A percentile compares a stretch with the other conserved stretches of the same genome.
Conservation (phyloP, 2,329 filamentous ascomycete species). For the Exserohilum rostratum region DNA sequence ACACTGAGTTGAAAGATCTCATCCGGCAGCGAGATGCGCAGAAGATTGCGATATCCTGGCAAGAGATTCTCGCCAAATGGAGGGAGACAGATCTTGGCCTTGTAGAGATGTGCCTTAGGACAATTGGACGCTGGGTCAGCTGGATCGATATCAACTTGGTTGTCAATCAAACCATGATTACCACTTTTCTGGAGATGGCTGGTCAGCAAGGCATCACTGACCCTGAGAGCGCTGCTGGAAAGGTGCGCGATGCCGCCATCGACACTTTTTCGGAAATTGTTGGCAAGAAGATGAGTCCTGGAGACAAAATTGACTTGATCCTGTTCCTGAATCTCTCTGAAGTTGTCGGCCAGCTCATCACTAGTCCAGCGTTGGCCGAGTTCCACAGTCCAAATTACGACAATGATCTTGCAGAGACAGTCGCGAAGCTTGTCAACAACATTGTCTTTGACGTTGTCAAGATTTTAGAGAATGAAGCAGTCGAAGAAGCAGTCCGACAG, state of each 20-base stretch:
- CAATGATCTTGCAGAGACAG: constrained; percentile 90
- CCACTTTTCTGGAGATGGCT: constrained; percentile 82
- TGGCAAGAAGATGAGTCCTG: constrained; percentile 94
- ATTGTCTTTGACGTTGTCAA: constrained; percentile 85
- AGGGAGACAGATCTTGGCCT: constrained; percentile 69
- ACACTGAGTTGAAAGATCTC: constrained; percentile 88
- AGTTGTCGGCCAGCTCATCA: constrained; percentile 84
- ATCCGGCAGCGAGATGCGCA: constrained; percentile 85
- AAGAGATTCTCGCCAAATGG: constrained; percentile 84
- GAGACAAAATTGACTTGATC: constrained; percentile 94
- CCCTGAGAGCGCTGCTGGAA: constrained; percentile 67
- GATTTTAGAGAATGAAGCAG: constrained; percentile 74
- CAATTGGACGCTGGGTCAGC: constrained; percentile 96
- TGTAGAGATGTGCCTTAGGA: constrained; percentile 85
- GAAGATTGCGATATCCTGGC: constrained; percentile 89
- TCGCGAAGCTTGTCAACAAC: constrained; percentile 94
- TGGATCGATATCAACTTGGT: constrained; percentile 97
- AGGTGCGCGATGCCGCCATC: constrained; percentile 86
- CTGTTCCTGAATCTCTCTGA: constrained; percentile 84
- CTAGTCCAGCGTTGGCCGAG: constrained; percentile 79
- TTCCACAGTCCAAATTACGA: constrained; percentile 86
- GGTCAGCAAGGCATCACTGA: constrained; percentile 68
- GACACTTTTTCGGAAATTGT: constrained; percentile 96
- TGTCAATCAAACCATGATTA: constrained; percentile 81
- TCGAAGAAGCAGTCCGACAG: constrained; percentile 67